Evolutionary conservation across 768 basidiomycete genomes (phyloP), one percentile per base, ranked within the genome.

Genomic region (Phlebiopsis flavidoalba): DNA sequence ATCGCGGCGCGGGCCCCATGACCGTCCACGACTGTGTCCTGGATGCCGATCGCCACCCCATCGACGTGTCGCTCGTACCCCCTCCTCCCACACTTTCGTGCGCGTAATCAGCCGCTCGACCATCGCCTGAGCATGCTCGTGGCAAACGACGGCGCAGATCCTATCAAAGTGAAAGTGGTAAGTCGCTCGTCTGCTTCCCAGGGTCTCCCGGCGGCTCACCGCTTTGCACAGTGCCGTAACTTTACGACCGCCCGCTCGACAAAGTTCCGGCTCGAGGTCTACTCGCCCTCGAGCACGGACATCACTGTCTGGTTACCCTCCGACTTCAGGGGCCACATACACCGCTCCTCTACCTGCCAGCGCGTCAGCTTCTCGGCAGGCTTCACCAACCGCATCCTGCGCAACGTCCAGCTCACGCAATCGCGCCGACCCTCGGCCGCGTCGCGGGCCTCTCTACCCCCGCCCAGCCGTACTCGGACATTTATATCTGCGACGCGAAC

Each of bases 51-150:
- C 72, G 77, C 59, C 71, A 75, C 36, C 73, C 84, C 11, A 75
- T 90, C 60, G 87, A 91, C 66, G 68, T 88, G 56, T 83, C 86
- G 22, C 81, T 92, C 52, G 80, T 83, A n/a, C n/a, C n/a, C n/a
- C n/a, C n/a, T n/a, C 22, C 76, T 92, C 50, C 90, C 90, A 1
- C 90, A 91, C 67, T 90, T 90, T 67, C 88, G 90, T 46, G 89
- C 90, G 11, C 82, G 83, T 40, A 76, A 83, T 64, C 88, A 91
- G 66, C 89, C 90, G 0, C 71, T 87, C 31, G 81, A 85, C 45
- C 85, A 91, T 71, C 86, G 87, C 45, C 77, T 91, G 76, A 80
- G 80, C 69, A 87, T 91, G 84, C 83, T 83, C 69, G 70, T 90
- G 60, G 78, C 78, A 48, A 80, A 77, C 60, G 75, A 82, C 12